Conservation (phyloP, 2,329 filamentous ascomycete genomes). For the Fusarium nygamai region DNA sequence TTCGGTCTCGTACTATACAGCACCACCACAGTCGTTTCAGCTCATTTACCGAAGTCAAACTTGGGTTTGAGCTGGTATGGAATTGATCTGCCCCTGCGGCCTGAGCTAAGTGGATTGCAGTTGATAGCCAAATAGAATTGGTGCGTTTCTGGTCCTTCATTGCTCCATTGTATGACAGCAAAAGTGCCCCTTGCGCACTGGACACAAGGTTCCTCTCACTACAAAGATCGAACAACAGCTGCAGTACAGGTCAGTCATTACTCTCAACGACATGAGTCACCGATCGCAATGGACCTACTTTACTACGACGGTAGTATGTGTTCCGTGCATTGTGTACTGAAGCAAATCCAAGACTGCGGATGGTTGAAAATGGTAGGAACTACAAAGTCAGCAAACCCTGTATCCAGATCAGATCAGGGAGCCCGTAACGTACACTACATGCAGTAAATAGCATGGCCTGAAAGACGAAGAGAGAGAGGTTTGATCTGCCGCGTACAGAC, state of each 20-base stretch:
- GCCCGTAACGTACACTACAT: constrained; percentile 10
- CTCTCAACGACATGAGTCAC: no score
- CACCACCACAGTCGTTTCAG: constrained; percentile 33
- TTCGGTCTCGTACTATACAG: constrained; percentile 29
- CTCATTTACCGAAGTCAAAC: not conserved
- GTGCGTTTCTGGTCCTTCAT: constrained; percentile 18
- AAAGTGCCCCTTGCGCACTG: constrained; percentile 13
- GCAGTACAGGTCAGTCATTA: not conserved
- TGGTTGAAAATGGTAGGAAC: constrained; percentile 10
- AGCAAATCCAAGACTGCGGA: constrained; percentile 14
- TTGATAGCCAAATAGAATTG: constrained; percentile 26
- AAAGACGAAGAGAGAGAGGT: constrained; percentile 15
- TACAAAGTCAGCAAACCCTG: not conserved
- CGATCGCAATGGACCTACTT: not conserved
- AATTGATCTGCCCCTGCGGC: constrained; percentile 16
- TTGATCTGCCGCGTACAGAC: not conserved
- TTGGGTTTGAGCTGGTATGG: not conserved
- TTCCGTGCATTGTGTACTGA: constrained; percentile 10
- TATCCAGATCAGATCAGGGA: no score
- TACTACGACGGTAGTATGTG: constrained; percentile 25
- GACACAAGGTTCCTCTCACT: constrained; percentile 4
- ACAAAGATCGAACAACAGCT: constrained; percentile 25
- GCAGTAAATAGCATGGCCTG: constrained; percentile 28
- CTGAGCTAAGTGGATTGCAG: constrained; percentile 23
- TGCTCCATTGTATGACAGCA: constrained; percentile 17